Base-by-base conservation (phyloP, 345 rosid species). In the Pseudoturritis turrita region DNA sequence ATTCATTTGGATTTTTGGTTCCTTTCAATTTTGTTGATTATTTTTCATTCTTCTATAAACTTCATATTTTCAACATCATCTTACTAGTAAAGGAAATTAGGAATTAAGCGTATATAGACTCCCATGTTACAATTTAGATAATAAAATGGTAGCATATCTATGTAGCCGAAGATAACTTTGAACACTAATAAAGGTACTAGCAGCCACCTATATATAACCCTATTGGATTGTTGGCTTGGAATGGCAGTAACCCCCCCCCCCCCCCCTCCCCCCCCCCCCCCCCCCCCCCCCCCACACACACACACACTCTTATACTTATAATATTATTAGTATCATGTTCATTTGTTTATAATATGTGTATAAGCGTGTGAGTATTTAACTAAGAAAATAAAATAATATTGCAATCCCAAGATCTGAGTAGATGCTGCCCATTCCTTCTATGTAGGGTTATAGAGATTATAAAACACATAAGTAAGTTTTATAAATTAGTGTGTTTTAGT, bases 381-480 rank as follows among this genome's bases (percentile, higher is more conserved):
- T 45, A 56, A 44, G 22, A 19, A 69, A 62, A 62, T 14, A 28
- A 43, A 43, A 62, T 39, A 36, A 8, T 6, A 33, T 21, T 69
- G 66, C 79, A 76, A 76, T 76, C 79, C 79, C 79, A 70, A 70
- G 70, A 70, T 55, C 75, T 76, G 70, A 45, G 75, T 74, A 72
- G 65, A 71, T 69, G 81, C 78, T 57, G 74, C 79, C 82, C 83
- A 78, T 75, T 78, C 70, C 79, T 75, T 65, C 35, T 33, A 67
- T 62, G 77, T 79, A 63, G 75, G 79, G 61, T 55, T 55, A 36
- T 79, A 61, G 88, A 83, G 81, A 82, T 81, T 84, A 78, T 74
- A 86, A n/a, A 88, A 86, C 77, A 67, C 80, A 83, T 78, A 74
- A 84, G 80, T 79, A 79, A 54, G 77, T 64, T 40, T 9, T 57